A percentile compares a stretch with the other conserved stretches of the same genome.
These are phyloP conservation scores for Mycena chlorophos DNA, from an alignment of 768 basidiomycete genomes.

Conservation along the genomic window DNA sequence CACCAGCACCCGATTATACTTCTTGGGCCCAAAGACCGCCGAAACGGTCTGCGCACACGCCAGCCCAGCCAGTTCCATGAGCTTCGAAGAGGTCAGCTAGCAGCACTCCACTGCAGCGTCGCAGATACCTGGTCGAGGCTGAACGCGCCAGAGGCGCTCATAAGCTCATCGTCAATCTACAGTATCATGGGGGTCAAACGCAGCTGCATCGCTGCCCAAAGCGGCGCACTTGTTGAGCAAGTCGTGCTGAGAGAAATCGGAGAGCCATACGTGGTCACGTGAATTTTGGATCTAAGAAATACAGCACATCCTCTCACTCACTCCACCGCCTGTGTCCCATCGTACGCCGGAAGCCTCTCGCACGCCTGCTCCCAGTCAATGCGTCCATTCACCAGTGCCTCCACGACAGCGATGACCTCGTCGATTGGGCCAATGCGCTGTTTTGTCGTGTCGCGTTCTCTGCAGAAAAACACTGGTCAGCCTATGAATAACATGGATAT, in stretches of 20 bases:
- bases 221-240: not conserved
- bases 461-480: conserved; percentile 30
- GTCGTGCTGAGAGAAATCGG: not conserved
- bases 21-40: conserved; percentile 68
- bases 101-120: not conserved
- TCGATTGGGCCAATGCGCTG: conserved; percentile 91
- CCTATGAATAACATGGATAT: conserved; percentile 1
- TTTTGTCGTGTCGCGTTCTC: conserved; percentile 92
- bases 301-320: not conserved
- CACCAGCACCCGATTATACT: conserved; percentile 79
- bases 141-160: conserved; percentile 86
- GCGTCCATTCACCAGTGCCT: conserved; percentile 72
- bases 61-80: conserved; percentile 96
- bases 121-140: conserved; percentile 82
- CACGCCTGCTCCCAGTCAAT: conserved; percentile 81
- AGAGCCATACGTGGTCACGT: conserved; percentile 1
- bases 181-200: not conserved
- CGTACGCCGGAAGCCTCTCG: conserved; percentile 70
- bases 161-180: conserved; percentile 93
- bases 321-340: conserved; percentile 65
- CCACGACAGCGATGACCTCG: conserved; percentile 80
- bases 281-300: too few relatives aligned
- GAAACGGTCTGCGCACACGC: conserved; percentile 89
- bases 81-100: conserved; percentile 39
- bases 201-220: not conserved